Conservation (phyloP, 2,329 filamentous ascomycete genomes). For the Amphichorda felina region DNA sequence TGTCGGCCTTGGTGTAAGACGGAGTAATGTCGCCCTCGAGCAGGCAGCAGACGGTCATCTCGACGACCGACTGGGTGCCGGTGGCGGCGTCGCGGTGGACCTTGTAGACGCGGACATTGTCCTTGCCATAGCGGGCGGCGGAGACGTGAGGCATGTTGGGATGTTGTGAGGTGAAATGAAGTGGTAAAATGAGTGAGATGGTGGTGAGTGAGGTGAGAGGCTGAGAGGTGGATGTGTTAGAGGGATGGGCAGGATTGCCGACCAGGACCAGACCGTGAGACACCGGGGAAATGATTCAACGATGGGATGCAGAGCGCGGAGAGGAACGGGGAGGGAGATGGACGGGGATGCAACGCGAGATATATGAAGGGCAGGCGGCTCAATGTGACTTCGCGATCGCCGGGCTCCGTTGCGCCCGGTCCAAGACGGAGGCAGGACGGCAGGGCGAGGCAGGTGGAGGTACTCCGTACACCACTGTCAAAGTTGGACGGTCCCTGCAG, state of each 20-base stretch:
- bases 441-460: too few species aligned
- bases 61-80: constrained; percentile 72
- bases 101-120: constrained; percentile 97
- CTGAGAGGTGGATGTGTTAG: too few species aligned
- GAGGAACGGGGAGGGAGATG: neutral
- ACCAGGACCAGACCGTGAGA: too few species aligned
- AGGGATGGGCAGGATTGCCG: too few species aligned
- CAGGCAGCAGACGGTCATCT: constrained; percentile 90
- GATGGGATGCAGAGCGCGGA: neutral
- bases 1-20: constrained; percentile 89
- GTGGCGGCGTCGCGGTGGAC: constrained; percentile 70
- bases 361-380: too few species aligned
- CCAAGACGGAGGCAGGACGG: too few species aligned
- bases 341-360: too few species aligned
- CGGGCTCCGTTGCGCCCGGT: too few species aligned
- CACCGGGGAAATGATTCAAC: too few species aligned
- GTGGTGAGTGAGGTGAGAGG: neutral
- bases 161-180: neutral
- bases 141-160: constrained; percentile 40
- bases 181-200: neutral
- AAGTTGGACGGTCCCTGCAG: too few species aligned
- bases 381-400: too few species aligned
- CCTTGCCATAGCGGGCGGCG: constrained; percentile 76
- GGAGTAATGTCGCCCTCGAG: constrained; percentile 85
- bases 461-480: too few species aligned